Evolutionary conservation across 495 filamentous ascomycete genomes (phyloP), one percentile per base, ranked within the genome.

Genomic region (Penicillium verhagenii): DNA sequence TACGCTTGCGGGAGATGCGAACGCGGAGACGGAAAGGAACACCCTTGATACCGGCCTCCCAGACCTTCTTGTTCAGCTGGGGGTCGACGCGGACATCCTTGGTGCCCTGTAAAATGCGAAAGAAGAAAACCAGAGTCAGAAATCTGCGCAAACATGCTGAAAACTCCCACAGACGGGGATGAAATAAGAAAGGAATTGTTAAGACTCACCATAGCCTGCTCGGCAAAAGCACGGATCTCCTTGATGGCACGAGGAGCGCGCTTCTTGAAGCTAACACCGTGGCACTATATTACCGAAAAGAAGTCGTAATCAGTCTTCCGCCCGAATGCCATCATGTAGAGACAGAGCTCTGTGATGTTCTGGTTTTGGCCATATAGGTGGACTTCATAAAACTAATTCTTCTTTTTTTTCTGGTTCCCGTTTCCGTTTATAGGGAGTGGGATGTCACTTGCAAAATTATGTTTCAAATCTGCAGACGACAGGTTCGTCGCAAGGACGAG

Each of bases 51-150:
- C 94, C 94, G 71, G 88, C 82, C 78, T 99, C 95, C 94, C 94
- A 99, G 78, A 99, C 93, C 84, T 99, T 97, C 88, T 99, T 99
- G 86, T 99, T 99, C 61, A 99, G 81, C 75, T 90, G 89, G 60
- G 94, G 94, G 82, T 97, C 94, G 72, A 99, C 77, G 63, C 94
- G 94, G 80, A 99, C 94, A 74, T 99, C 94, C 70, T 85, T 79
- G 76, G 94, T 99, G 73, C 94, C 94, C 94, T 98, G 60, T 57
- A 38, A 20, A 10, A 14, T 6, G 33, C 10, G 38, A 45, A 25
- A 21, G 25, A 47, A 52, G 29, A 45, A 31, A 5, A 50, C 29
- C 23, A 23, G n/a, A 42, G 24, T 53, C 18, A 59, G 52, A 29
- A 18, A 16, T n/a, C 26, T 24, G 16, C 4, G 14, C 19, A 14